A percentile compares a stretch with the other conserved stretches of the same genome.
Evolutionary conservation across 2,329 filamentous ascomycete species (phyloP).

Genomic region (Aspergillus sp.): DNA sequence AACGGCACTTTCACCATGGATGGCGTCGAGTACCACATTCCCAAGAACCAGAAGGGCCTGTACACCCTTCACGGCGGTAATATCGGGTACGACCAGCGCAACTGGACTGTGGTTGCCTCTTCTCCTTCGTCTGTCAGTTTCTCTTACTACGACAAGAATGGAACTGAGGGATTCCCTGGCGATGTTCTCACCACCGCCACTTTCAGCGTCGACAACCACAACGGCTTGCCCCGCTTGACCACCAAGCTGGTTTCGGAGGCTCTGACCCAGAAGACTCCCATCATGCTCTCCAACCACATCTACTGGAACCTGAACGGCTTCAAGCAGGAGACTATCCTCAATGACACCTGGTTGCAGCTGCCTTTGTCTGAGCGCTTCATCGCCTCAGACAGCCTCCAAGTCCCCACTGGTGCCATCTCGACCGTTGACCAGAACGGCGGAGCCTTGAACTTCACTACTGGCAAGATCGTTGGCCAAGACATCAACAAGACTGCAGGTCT

Average conservation of each 20-base stretch:
- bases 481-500: constrained; percentile 62
- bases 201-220: constrained; percentile 41
- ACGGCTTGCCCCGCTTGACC: constrained; percentile 39
- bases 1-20: constrained; percentile 53
- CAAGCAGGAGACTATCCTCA: constrained; percentile 37
- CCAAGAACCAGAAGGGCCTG: constrained; percentile 48
- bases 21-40: constrained; percentile 44
- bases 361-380: constrained; percentile 44
- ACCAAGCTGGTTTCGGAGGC: constrained; percentile 41
- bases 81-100: constrained; percentile 45
- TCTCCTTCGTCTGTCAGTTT: constrained; percentile 42
- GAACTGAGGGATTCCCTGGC: constrained; percentile 42
- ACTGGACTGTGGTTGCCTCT: constrained; percentile 45
- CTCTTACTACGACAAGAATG: constrained; percentile 37
- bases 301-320: constrained; percentile 51
- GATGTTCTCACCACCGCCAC: constrained; percentile 43
- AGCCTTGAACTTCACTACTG: constrained; percentile 60
- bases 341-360: constrained; percentile 42
- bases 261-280: constrained; percentile 43
- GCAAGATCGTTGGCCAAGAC: constrained; percentile 73
- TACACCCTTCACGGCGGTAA: constrained; percentile 51
- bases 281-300: constrained; percentile 48
- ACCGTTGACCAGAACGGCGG: constrained; percentile 64
- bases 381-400: constrained; percentile 56
- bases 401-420: constrained; percentile 71